Evolutionary conservation across 2,329 filamentous ascomycete genomes (phyloP).

Genomic region (Sclerotiophoma versabilis): DNA sequence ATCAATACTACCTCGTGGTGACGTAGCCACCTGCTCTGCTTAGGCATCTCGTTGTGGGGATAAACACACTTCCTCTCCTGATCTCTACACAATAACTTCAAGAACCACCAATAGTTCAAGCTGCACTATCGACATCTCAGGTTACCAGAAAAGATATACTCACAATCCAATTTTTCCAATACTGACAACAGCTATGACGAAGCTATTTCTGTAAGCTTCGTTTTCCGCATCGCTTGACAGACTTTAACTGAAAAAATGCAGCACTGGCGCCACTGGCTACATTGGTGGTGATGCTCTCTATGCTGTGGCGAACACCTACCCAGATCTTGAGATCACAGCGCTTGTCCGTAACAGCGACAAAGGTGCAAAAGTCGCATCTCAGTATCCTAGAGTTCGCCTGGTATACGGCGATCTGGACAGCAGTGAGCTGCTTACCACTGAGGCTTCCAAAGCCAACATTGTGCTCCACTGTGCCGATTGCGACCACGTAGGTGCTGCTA

Average conservation of each 20-base stretch:
- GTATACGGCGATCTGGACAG: slow-evolving; percentile 57
- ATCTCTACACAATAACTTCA: neutral
- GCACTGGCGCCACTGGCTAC: slow-evolving; percentile 45
- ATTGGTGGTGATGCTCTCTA: slow-evolving; percentile 43
- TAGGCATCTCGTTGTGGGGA: slow-evolving; percentile 3
- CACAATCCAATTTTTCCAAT: neutral
- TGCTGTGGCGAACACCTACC: slow-evolving; percentile 53
- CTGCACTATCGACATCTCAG: neutral
- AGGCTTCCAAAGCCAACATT: slow-evolving; percentile 40
- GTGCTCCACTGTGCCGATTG: slow-evolving; percentile 47
- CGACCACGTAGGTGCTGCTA: slow-evolving; percentile 35
- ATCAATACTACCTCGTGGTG: slow-evolving; percentile 3
- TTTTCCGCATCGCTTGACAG: neutral
- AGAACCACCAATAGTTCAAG: neutral
- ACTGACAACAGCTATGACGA: slow-evolving; percentile 27
- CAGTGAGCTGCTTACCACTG: slow-evolving; percentile 34
- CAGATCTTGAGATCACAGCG: slow-evolving; percentile 58
- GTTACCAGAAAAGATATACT: neutral
- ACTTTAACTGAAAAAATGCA: slow-evolving; percentile 7
- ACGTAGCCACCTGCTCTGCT: slow-evolving; percentile 14
- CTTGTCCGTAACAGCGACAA: slow-evolving; percentile 59
- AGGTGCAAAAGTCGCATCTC: slow-evolving; percentile 54
- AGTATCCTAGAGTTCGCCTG: slow-evolving; percentile 58
- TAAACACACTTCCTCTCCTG: neutral
- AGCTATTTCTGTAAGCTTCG: slow-evolving; percentile 36